A percentile compares a stretch with the other conserved stretches of the same genome.
Conservation (phyloP, 1,284 basidiomycete species). For the Cutaneotrichosporon cutaneum region DNA sequence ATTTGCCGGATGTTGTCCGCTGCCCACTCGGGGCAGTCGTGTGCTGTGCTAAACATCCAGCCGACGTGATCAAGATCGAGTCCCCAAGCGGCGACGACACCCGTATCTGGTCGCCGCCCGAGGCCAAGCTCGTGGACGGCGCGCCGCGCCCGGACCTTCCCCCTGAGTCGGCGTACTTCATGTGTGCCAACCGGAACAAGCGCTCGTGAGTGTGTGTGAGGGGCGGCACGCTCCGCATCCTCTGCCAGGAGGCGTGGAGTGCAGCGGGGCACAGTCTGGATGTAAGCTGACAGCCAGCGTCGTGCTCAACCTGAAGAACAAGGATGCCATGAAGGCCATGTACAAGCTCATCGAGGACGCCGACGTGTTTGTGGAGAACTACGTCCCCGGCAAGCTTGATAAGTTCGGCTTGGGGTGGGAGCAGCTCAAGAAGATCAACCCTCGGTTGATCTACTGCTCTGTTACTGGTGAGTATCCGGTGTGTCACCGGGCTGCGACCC, state of each 20-base stretch:
- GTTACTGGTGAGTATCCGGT: slow-evolving; percentile 67
- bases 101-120: slow-evolving; percentile 76
- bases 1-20: not conserved
- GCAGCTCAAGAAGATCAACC: slow-evolving; percentile 75
- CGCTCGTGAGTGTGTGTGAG: slow-evolving; percentile 58
- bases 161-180: slow-evolving; percentile 89
- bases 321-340: slow-evolving; percentile 74
- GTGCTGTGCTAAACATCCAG: slow-evolving; percentile 50
- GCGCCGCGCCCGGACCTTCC: slow-evolving; percentile 65
- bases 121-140: slow-evolving; percentile 59
- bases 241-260: not conserved
- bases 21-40: not conserved
- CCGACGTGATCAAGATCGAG: slow-evolving; percentile 87
- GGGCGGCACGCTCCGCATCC: not conserved
- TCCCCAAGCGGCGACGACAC: slow-evolving; percentile 88
- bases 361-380: slow-evolving; percentile 89
- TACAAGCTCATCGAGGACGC: slow-evolving; percentile 69
- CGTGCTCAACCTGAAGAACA: slow-evolving; percentile 80
- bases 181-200: slow-evolving; percentile 86
- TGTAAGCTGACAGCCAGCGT: slow-evolving; percentile 52
- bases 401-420: slow-evolving; percentile 84
- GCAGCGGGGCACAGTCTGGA: slow-evolving; percentile 13
- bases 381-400: slow-evolving; percentile 67
- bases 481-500: not conserved
- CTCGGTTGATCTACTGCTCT: slow-evolving; percentile 79